Evolutionary conservation across 2,329 filamentous ascomycete genomes (phyloP), one percentile per base, ranked within the genome.

Genomic region (Microsporum ferrugineum): DNA sequence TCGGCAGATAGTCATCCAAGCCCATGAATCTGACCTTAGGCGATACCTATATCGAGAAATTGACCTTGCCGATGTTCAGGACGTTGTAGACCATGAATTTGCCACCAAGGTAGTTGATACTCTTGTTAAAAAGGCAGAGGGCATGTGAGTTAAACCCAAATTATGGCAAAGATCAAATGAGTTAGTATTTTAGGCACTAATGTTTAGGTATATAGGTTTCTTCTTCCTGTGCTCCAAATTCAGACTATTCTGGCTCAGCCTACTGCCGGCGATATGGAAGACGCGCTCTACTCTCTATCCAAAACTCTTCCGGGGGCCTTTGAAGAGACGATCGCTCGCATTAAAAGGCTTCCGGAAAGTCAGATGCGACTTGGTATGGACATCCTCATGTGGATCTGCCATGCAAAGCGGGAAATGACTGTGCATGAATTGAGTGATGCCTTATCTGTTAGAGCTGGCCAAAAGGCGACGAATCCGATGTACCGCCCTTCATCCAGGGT

Each of bases 231-330:
- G 41, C 36, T 58, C 5, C 56, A 58, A 14, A 58, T 43, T n/a
- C 33, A 36, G n/a, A 58, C 56, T 14, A 39, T 58, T 38, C 36
- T 58, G 14, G 38, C 33, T 10, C 34, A 58, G 36, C 56, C 56
- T 38, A 58, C 56, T 27, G 34, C 56, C 34, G 56, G 56, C 6
- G 56, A 58, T 36, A 58, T 58, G 10, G 56, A 58, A 29, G 56
- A 58, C 43, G 33, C 33, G 12, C 56, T 58, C 23, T 34, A 4
- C n/a, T 58, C 56, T 29, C 27, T 58, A 31, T 58, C 56, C 56
- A 4, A 55, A 14, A 55, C 51, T 2, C 34, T 55, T 33, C 29
- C 51, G 33, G 51, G 51, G 12, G 51, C 51, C 51, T 55, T 55
- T 33, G 51, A 55, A 55, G 51, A 33, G 29, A 55, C 51, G 3